Evolutionary conservation across 2,329 filamentous ascomycete genomes (phyloP), one percentile per base, ranked within the genome.

Genomic region (Camptophora hylomeconis): DNA sequence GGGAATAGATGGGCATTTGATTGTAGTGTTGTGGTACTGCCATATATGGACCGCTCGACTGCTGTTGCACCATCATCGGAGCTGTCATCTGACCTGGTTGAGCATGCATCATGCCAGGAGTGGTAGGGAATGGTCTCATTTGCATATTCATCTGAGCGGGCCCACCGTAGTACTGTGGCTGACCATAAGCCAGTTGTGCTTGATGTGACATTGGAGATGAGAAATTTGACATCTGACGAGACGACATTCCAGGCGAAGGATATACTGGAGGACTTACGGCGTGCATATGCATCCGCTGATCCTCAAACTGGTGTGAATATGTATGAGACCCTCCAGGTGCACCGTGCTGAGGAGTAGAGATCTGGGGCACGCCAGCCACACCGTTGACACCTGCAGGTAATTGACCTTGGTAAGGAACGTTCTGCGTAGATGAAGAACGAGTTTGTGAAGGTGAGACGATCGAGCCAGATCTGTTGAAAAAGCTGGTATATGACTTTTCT

Each of bases 281-380:
- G 33, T 80, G 81, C 58, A 89, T 80, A 42, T 72, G 69, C 80
- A 94, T 92, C 28, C 84, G 73, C 47, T 86, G 81, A 42, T 92
- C 86, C 42, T 75, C 74, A 35, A 74, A 75, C 45, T 76, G 81
- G 41, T 75, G 80, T 40, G 78, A 78, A 45, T 84, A 80, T 33
- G 80, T 78, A 36, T 77, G 75, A 15, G 67, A 69, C 45, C 83
- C 79, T 54, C 83, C 75, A 46, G 79, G 79, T 51, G 84, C 81
- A 12, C 76, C 73, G 47, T 84, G 81, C 35, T 84, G 76, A 21
- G 82, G 72, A 14, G 77, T 77, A 46, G 75, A 72, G 25, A 76
- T 66, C 42, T 75, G 72, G 15, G 69, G 68, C 50, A 80, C 70
- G 40, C 66, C 71, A 33, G 77, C 76, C 2, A 67, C 70, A 10